Conservation (phyloP, 1,139 yeast species). For the Meyerozyma sp. region DNA sequence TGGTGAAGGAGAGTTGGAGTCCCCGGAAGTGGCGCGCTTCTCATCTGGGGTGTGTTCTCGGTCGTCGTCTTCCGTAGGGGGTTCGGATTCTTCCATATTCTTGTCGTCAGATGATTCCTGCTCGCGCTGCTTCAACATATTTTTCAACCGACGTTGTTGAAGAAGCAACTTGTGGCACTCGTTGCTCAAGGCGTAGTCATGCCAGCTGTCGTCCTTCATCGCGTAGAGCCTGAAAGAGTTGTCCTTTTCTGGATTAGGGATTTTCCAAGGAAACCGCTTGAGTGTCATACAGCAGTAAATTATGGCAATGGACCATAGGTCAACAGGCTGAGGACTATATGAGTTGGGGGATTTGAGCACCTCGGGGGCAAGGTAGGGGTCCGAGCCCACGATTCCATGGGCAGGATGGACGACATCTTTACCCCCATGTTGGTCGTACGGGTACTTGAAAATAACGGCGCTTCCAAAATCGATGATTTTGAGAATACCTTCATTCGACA, state of each 20-base stretch:
- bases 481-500: constrained; percentile 77
- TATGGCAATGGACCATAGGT: constrained; percentile 92
- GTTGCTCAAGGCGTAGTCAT: constrained; percentile 46
- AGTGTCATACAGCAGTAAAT: constrained; percentile 94
- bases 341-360: constrained; percentile 63
- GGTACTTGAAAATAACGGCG: constrained; percentile 90
- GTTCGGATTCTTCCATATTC: neutral
- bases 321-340: constrained; percentile 91
- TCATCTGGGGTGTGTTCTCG: constrained; percentile 1
- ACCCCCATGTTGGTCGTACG: constrained; percentile 57
- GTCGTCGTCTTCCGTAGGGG: constrained; percentile 3
- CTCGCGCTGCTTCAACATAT: constrained; percentile 31
- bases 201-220: constrained; percentile 51
- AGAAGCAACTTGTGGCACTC: constrained; percentile 45
- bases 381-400: constrained; percentile 95
- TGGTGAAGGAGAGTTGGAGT: neutral
- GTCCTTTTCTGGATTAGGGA: constrained; percentile 77
- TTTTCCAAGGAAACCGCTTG: constrained; percentile 96
- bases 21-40: neutral
- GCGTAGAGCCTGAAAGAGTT: constrained; percentile 66
- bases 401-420: constrained; percentile 66
- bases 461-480: constrained; percentile 95
- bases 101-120: constrained; percentile 5
- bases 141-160: constrained; percentile 42
- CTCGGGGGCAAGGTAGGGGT: constrained; percentile 97